Conservation (phyloP, 2,329 filamentous ascomycete genomes). For the Fonsecaea erecta region DNA sequence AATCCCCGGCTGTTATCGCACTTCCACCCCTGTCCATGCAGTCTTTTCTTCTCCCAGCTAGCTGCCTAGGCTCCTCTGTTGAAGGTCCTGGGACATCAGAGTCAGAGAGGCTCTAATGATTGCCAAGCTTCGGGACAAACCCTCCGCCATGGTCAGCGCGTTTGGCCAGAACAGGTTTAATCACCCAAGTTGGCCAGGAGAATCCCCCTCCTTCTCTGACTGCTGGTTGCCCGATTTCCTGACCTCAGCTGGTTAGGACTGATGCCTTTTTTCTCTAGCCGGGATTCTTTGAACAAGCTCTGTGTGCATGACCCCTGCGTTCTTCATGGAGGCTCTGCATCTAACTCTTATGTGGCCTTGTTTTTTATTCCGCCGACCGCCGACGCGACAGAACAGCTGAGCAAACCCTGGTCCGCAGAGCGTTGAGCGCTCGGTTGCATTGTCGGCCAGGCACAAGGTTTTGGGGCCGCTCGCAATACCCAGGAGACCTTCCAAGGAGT, state of each 20-base stretch:
- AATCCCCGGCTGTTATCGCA: background rate
- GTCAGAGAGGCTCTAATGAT: slow-evolving; percentile 1
- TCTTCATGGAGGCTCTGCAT: slow-evolving; percentile 18
- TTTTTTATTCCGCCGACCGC: slow-evolving; percentile 18
- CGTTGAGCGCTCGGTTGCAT: background rate
- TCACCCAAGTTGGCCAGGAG: slow-evolving; percentile 3
- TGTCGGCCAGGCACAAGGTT: background rate
- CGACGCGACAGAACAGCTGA: slow-evolving; percentile 1
- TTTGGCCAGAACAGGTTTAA: slow-evolving; percentile 14
- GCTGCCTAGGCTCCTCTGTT: background rate
- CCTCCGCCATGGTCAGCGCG: slow-evolving; percentile 13
- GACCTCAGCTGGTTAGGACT: background rate
- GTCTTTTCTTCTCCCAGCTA: background rate
- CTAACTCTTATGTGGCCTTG: slow-evolving; percentile 7
- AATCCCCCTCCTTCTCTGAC: slow-evolving; percentile 21
- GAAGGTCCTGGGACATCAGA: background rate
- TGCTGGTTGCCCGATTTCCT: slow-evolving; percentile 8
- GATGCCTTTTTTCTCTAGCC: background rate
- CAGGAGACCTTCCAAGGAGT: slow-evolving; percentile 1
- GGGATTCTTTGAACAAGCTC: background rate
- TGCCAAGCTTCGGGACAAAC: slow-evolving; percentile 16
- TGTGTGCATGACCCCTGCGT: background rate
- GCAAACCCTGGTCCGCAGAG: background rate
- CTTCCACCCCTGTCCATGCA: background rate
- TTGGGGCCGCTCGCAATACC: slow-evolving; percentile 5